Conservation (phyloP, 1,284 basidiomycete genomes). For the Malassezia dermatis region DNA sequence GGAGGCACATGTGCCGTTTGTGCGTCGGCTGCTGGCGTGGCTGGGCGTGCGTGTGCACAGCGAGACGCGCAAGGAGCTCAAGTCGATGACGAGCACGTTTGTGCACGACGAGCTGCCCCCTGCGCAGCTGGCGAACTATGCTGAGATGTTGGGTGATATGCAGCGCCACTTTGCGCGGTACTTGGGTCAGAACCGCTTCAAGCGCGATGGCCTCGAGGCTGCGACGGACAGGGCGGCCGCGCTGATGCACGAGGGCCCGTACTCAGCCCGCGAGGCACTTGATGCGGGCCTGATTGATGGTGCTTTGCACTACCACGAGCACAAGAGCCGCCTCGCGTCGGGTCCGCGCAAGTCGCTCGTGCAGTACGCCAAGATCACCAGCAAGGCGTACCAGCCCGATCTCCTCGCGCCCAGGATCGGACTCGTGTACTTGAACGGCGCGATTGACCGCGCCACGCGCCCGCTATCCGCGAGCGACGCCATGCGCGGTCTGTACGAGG, state of each 20-base stretch:
- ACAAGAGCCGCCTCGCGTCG: neutral
- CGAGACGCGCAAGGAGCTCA: conserved; percentile 50
- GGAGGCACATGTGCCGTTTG: conserved; percentile 30
- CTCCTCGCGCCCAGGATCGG: conserved; percentile 34
- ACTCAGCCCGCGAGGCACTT: conserved; percentile 45
- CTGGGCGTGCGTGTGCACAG: conserved; percentile 50
- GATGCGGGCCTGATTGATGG: conserved; percentile 47
- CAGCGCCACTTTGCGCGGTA: conserved; percentile 29
- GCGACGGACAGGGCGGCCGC: conserved; percentile 36
- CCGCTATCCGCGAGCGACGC: conserved; percentile 45
- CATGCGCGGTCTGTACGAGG: conserved; percentile 49
- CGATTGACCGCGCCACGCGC: conserved; percentile 41
- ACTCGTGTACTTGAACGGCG: conserved; percentile 49
- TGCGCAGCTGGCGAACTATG: conserved; percentile 34
- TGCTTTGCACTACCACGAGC: conserved; percentile 33
- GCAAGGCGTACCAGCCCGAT: neutral
- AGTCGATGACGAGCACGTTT: conserved; percentile 43
- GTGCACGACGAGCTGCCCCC: conserved; percentile 29
- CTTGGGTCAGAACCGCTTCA: conserved; percentile 33
- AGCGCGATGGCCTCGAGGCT: conserved; percentile 20
- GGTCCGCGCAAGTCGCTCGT: conserved; percentile 23
- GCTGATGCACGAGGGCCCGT: conserved; percentile 47
- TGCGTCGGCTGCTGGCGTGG: conserved; percentile 48
- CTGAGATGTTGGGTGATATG: conserved; percentile 40
- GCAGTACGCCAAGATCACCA: conserved; percentile 29